Percentiles rank a stretch among this genome's conserved stretches.
Conservation (phyloP, 2,329 filamentous ascomycete species). For the Calonectria crousiana region DNA sequence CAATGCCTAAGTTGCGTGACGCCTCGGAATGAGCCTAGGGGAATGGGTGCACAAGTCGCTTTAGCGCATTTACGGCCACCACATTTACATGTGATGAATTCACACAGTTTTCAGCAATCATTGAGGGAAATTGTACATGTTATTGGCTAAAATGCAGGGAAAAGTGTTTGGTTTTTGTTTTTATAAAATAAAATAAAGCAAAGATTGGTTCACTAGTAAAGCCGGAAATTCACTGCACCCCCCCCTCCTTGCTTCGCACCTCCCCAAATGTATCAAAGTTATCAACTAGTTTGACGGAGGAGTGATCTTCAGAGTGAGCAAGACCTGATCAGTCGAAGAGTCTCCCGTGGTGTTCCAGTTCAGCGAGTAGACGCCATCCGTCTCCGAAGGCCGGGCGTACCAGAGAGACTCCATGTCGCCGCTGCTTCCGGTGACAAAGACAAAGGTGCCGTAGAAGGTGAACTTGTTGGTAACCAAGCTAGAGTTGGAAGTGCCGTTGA, state of each 20-base stretch:
- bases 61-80: too few species aligned
- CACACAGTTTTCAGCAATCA: not conserved
- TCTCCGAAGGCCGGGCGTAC: conserved; percentile 14
- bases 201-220: not conserved
- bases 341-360: conserved; percentile 22
- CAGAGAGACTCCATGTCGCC: conserved; percentile 21
- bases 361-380: conserved; percentile 20
- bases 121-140: not conserved
- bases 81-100: not conserved
- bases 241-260: not conserved
- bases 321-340: not conserved
- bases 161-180: conserved; percentile 6
- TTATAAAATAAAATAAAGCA: not conserved
- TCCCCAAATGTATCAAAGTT: not conserved
- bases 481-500: conserved; percentile 8
- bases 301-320: conserved; percentile 23
- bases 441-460: conserved; percentile 21
- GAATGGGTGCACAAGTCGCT: not conserved
- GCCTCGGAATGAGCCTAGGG: not conserved
- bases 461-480: conserved; percentile 10
- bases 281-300: conserved; percentile 13
- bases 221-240: not conserved
- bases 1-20: not conserved
- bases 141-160: not conserved
- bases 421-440: conserved; percentile 14